These are phyloP conservation scores for Botrytis sinoallii DNA, from an alignment of 2,329 filamentous ascomycete species.

Conservation along the genomic window DNA sequence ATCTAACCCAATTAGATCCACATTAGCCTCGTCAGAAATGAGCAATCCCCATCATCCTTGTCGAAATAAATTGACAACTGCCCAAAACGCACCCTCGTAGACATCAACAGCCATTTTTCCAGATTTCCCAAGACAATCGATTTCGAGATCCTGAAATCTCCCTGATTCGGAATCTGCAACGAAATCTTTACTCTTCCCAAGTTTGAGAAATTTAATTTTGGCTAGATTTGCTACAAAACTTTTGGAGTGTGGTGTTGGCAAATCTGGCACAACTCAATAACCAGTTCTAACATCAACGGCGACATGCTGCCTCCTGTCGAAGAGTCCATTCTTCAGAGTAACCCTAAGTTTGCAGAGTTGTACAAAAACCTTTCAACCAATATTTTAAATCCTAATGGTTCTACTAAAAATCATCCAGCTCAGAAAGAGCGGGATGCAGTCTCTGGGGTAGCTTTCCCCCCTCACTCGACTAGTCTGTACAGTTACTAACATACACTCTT, in stretches of 20 bases:
- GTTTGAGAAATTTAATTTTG: neutral
- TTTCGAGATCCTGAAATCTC: neutral
- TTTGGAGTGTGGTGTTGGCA: slow-evolving; percentile 1
- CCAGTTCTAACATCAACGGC: neutral
- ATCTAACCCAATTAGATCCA: slow-evolving; percentile 6
- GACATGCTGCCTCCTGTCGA: slow-evolving; percentile 59
- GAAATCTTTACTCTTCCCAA: neutral
- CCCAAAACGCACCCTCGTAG: neutral
- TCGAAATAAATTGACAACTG: neutral
- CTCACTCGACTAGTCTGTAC: neutral
- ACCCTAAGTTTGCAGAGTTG: slow-evolving; percentile 59
- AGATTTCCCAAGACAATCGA: neutral
- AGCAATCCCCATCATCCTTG: neutral
- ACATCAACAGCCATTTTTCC: neutral
- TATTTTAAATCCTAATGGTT: slow-evolving; percentile 56
- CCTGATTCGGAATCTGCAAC: neutral
- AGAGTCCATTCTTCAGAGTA: slow-evolving; percentile 50
- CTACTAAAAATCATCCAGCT: slow-evolving; percentile 51
- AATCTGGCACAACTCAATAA: neutral
- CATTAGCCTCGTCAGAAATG: neutral
- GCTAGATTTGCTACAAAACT: neutral
- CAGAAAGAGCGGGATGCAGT: slow-evolving; percentile 50
- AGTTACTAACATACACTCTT: slow-evolving; percentile 39
- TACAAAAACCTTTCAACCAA: slow-evolving; percentile 53
- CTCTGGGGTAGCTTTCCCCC: slow-evolving; percentile 47